Evolutionary conservation across 305 asterid genomes (phyloP), one percentile per base, ranked within the genome.

Genomic region (Plantago rigida): DNA sequence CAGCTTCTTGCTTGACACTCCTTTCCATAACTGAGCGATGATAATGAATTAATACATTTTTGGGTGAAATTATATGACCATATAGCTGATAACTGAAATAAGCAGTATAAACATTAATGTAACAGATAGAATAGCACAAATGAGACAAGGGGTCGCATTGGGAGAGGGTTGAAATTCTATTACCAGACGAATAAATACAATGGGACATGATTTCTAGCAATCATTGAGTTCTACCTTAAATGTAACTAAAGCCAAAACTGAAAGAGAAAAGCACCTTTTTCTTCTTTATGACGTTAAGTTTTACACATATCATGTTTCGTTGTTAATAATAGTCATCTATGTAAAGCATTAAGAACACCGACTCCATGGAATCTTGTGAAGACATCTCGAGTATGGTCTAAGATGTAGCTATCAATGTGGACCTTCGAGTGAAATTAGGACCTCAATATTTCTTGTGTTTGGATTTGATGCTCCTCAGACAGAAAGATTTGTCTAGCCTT

Each of bases 11-110:
- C 61, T 75, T 69, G 77, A 69, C 70, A 67, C 59, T 72, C 70
- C 60, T 77, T 60, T 55, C 79, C 58, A 39, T 70, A 77, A 82
- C 94, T 79, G 79, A 69, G 75, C 54, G 55, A 71, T 51, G 68
- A 60, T 64, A 67, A 71, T 39, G 24, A 49, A 64, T 67, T 49
- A 66, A 65, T 56, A 48, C 49, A 52, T 60, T 62, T 15, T 68
- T 61, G 46, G 65, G 50, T 46, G 36, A 59, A 65, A 76, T 29
- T 28, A 64, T 52, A 11, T 52, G 42, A 26, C 13, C 58, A 26
- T 12, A 17, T 12, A 31, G 14, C 19, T 24, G 14, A 0, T 52
- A 24, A 52, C 11, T 3, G 17, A 36, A 52, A 52, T 26, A 52
- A 12, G 13, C 15, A 9, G 5, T 26, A 26, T 9, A 3, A 53